A percentile compares a stretch with the other conserved stretches of the same genome.
phyloP scores from a whole-genome alignment of 2,329 filamentous ascomycete genomes.

The Cephalotrichum gorgonifer region DNA sequence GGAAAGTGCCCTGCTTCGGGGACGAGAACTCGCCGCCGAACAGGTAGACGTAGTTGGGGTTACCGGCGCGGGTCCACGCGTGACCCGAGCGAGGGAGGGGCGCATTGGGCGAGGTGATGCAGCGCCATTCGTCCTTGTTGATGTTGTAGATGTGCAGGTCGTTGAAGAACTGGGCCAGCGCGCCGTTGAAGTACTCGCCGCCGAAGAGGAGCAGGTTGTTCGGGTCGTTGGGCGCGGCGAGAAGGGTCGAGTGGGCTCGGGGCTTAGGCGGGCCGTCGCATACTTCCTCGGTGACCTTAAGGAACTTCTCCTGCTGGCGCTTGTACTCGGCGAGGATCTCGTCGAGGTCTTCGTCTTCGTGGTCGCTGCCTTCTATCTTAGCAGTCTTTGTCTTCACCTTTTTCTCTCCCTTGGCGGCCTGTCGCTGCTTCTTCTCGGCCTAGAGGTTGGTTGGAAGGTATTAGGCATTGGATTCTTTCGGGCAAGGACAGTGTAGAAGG shows the following conservation, averaged over 20 bases:
- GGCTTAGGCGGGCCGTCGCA: slow-evolving; percentile 63
- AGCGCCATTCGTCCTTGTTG: slow-evolving; percentile 81
- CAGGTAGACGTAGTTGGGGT: slow-evolving; percentile 74
- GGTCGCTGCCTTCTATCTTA: slow-evolving; percentile 72
- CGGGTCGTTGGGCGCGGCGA: slow-evolving; percentile 75
- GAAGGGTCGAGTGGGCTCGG: slow-evolving; percentile 68
- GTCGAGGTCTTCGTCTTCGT: slow-evolving; percentile 87
- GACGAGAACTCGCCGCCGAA: slow-evolving; percentile 96
- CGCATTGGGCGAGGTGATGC: slow-evolving; percentile 81
- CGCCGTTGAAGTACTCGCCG: slow-evolving; percentile 92
- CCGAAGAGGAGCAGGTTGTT: slow-evolving; percentile 89
- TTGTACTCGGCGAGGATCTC: slow-evolving; percentile 88
- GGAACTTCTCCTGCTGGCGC: slow-evolving; percentile 84
- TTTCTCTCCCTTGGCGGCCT: slow-evolving; percentile 83
- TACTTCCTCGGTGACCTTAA: slow-evolving; percentile 80
- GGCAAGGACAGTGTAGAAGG: slow-evolving; percentile 4
- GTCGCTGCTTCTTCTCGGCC: slow-evolving; percentile 62
- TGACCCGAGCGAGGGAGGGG: slow-evolving; percentile 86
- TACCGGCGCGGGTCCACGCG: slow-evolving; percentile 86
- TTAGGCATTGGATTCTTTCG: slow-evolving; percentile 7
- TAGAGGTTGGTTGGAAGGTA: slow-evolving; percentile 13
- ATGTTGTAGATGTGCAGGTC: slow-evolving; percentile 63
- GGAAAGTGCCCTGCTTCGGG: slow-evolving; percentile 95
- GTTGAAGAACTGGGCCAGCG: slow-evolving; percentile 63
- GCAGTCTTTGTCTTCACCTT: slow-evolving; percentile 63